phyloP scores from a whole-genome alignment of 257 asterid genomes.

The Cordia subcordata region DNA sequence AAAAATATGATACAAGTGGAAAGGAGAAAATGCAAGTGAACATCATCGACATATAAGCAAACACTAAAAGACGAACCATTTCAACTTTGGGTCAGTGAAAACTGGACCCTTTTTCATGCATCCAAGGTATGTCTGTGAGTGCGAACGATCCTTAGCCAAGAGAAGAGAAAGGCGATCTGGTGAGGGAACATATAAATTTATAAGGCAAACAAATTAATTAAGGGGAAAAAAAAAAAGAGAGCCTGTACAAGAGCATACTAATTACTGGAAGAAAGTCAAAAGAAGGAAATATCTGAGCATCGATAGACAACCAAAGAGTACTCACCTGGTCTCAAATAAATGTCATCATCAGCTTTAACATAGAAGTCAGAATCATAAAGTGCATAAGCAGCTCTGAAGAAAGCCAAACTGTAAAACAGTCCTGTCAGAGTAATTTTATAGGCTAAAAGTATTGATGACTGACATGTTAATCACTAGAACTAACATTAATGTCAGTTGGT shows the following conservation, averaged over 20 bases:
- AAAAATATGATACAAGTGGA: not conserved
- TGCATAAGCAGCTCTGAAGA: slow-evolving; percentile 95
- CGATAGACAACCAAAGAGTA: slow-evolving; percentile 13
- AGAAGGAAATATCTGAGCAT: not conserved
- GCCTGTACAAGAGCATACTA: slow-evolving; percentile 5
- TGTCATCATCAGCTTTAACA: slow-evolving; percentile 98
- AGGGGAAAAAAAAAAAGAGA: slow-evolving; percentile 11
- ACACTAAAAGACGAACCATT: slow-evolving; percentile 63
- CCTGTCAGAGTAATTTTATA: slow-evolving; percentile 21
- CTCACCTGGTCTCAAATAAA: slow-evolving; percentile 90
- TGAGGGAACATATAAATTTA: slow-evolving; percentile 10
- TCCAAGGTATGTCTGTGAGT: slow-evolving; percentile 93
- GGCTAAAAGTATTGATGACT: slow-evolving; percentile 1
- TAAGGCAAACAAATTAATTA: not conserved
- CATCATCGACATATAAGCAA: slow-evolving; percentile 1
- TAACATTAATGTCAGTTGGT: slow-evolving; percentile 4
- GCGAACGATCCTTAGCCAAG: slow-evolving; percentile 90
- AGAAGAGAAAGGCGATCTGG: slow-evolving; percentile 93
- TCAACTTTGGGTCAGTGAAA: slow-evolving; percentile 84
- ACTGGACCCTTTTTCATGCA: slow-evolving; percentile 99
- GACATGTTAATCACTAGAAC: not conserved
- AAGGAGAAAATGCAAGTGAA: not conserved
- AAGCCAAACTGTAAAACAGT: slow-evolving; percentile 63
- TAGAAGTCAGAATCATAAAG: slow-evolving; percentile 89
- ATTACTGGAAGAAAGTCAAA: not conserved